Percentiles rank a stretch among this genome's conserved stretches.
phyloP scores from a whole-genome alignment of 768 basidiomycete genomes.

The Chalciporus sphaerocephalus region DNA sequence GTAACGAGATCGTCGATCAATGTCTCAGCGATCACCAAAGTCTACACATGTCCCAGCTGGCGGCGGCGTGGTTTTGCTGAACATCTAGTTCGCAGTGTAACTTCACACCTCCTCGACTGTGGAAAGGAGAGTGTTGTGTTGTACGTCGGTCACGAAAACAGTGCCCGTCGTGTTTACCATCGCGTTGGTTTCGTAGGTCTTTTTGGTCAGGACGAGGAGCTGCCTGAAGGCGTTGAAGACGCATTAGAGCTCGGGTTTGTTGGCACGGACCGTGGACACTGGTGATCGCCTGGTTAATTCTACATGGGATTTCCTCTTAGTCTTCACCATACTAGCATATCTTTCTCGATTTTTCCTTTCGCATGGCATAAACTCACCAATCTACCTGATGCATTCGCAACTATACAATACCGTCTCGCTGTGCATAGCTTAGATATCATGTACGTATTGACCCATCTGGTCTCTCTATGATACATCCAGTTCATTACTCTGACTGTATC shows the following conservation, averaged over 20 bases:
- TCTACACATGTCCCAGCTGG: slow-evolving; percentile 46
- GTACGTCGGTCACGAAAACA: slow-evolving; percentile 52
- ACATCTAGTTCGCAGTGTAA: slow-evolving; percentile 46
- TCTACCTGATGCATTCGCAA: not conserved
- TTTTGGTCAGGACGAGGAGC: slow-evolving; percentile 31
- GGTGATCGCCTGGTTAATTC: slow-evolving; percentile 33
- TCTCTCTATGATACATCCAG: not conserved
- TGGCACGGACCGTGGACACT: slow-evolving; percentile 47
- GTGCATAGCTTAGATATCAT: not conserved
- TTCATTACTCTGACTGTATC: not conserved
- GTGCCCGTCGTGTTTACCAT: slow-evolving; percentile 48
- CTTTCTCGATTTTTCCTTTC: not conserved
- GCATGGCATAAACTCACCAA: not conserved
- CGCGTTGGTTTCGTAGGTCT: slow-evolving; percentile 52
- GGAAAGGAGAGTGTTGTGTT: slow-evolving; percentile 48
- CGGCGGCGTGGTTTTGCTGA: slow-evolving; percentile 48
- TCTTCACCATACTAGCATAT: too few species aligned
- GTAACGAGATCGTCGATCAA: slow-evolving; percentile 49
- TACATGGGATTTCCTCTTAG: not conserved
- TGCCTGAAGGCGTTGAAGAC: slow-evolving; percentile 40
- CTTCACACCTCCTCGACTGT: slow-evolving; percentile 36
- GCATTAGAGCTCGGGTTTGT: slow-evolving; percentile 53
- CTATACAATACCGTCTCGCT: not conserved
- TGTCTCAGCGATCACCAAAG: slow-evolving; percentile 55
- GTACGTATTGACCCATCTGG: not conserved